Percentiles rank a stretch among this genome's conserved stretches.
Evolutionary conservation across 2,329 filamentous ascomycete genomes (phyloP).

Genomic region (Mariannaea sp.): DNA sequence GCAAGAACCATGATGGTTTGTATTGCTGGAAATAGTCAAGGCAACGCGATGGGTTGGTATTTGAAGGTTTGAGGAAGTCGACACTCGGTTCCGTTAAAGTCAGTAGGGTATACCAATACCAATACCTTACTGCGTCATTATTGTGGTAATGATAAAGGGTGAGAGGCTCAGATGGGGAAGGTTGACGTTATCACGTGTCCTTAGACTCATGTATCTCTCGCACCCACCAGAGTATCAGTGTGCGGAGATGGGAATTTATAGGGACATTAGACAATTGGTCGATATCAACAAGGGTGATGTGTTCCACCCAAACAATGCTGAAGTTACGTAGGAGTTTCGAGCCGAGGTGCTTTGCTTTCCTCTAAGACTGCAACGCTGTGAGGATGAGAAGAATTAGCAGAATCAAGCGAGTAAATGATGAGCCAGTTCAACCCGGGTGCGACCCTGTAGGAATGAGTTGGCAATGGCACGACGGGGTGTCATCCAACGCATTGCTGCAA

Average conservation of each 20-base stretch:
- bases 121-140: no score
- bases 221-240: constrained; percentile 12
- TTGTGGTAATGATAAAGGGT: constrained; percentile 4
- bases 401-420: constrained; percentile 7
- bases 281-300: constrained; percentile 1
- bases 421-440: constrained; percentile 5
- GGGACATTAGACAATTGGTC: neutral
- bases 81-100: no score
- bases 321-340: no score
- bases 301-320: neutral
- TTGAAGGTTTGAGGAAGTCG: neutral
- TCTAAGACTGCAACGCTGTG: neutral
- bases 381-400: neutral
- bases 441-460: constrained; percentile 17
- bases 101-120: no score
- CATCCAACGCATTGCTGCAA: constrained; percentile 15
- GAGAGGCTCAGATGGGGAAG: neutral
- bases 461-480: constrained; percentile 17
- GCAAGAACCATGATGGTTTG: neutral
- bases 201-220: constrained; percentile 12
- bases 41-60: no score
- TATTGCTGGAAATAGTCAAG: neutral
- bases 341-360: neutral
- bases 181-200: constrained; percentile 14
- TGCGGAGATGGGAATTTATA: neutral